Evolutionary conservation across 2,329 filamentous ascomycete genomes (phyloP), one percentile per base, ranked within the genome.

Genomic region (Lizonia empirigonia): DNA sequence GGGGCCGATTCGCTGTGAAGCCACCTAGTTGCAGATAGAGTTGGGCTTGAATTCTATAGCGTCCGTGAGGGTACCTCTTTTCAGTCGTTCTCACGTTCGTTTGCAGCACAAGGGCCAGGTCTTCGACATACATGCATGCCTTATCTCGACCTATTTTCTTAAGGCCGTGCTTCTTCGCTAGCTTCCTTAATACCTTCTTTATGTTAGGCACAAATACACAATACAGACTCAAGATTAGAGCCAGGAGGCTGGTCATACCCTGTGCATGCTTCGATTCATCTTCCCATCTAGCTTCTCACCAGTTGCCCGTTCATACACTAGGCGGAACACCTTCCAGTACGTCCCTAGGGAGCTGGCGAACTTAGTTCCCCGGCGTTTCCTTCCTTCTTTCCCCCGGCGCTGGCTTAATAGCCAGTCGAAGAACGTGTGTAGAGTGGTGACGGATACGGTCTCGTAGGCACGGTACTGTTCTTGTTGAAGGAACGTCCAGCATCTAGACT

Each of bases 101-200:
- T 53, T 54, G 47, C 15, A 63, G 50, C 13, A 62, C 54, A 51
- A 22, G 8, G 12, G 45, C 45, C 23, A 37, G 22, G 52, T 64
- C 59, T 38, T 62, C 45, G 12, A 56, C 27, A 50, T 61, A 55
- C 35, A 61, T 59, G 20, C 29, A 55, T 19, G 53, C 44, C 39
- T 61, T 59, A 27, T 62, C 53, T 32, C 41, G 37, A 19, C 47
- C 50, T 35, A 42, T 42, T 33, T 58, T 56, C 19, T 44, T 44
- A 40, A 63, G 35, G 23, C 44, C 32, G 35, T 63, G 45, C 40
- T 58, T 59, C 41, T 56, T 61, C 12, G 40, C 44, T 37, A 56
- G 44, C 44, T 53, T 55, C 30, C 44, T 53, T 37, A 58, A 44
- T 24, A 45, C 41, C 41, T 39, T 34, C 2, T 22, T 26, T 26